A percentile compares a stretch with the other conserved stretches of the same genome.
phyloP scores from a whole-genome alignment of 176 grass and related monocot species.

The Oryza glaberrima region DNA sequence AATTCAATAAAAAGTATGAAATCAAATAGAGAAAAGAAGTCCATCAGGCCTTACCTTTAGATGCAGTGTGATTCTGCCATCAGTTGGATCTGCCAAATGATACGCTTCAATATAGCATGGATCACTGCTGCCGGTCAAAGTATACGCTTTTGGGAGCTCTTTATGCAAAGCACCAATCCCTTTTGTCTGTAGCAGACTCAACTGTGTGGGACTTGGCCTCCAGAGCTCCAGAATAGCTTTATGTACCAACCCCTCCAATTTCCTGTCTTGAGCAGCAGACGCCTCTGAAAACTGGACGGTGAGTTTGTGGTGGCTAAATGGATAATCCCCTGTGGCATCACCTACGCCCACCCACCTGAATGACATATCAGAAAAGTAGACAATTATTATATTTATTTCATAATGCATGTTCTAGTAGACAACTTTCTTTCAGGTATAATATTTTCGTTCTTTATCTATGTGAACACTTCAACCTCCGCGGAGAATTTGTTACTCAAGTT shows the following conservation, averaged over 20 bases:
- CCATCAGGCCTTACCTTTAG: slow-evolving; percentile 65
- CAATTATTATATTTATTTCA: not conserved
- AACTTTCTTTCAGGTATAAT: slow-evolving; percentile 6
- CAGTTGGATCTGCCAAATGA: slow-evolving; percentile 89
- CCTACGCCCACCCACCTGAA: slow-evolving; percentile 92
- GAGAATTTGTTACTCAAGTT: slow-evolving; percentile 13
- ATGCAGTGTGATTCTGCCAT: slow-evolving; percentile 92
- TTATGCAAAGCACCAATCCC: slow-evolving; percentile 74
- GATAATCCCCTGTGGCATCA: slow-evolving; percentile 92
- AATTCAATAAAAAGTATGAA: not conserved
- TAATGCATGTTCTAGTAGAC: slow-evolving; percentile 15
- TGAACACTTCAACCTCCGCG: slow-evolving; percentile 10
- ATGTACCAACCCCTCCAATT: slow-evolving; percentile 97
- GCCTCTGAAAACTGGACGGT: slow-evolving; percentile 94
- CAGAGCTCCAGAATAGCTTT: slow-evolving; percentile 97
- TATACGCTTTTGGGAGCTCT: slow-evolving; percentile 78
- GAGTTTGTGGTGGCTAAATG: slow-evolving; percentile 98
- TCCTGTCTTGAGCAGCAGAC: slow-evolving; percentile 88
- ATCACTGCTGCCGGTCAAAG: slow-evolving; percentile 86
- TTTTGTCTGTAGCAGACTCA: slow-evolving; percentile 85
- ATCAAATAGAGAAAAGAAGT: slow-evolving; percentile 33
- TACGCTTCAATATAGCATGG: slow-evolving; percentile 97
- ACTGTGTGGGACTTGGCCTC: slow-evolving; percentile 73
- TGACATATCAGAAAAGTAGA: slow-evolving; percentile 49
- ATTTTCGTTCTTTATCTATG: not conserved